A percentile compares a stretch with the other conserved stretches of the same genome.
These are phyloP conservation scores for Botrytis elliptica DNA, from an alignment of 2,329 filamentous ascomycete species.

Conservation along the genomic window DNA sequence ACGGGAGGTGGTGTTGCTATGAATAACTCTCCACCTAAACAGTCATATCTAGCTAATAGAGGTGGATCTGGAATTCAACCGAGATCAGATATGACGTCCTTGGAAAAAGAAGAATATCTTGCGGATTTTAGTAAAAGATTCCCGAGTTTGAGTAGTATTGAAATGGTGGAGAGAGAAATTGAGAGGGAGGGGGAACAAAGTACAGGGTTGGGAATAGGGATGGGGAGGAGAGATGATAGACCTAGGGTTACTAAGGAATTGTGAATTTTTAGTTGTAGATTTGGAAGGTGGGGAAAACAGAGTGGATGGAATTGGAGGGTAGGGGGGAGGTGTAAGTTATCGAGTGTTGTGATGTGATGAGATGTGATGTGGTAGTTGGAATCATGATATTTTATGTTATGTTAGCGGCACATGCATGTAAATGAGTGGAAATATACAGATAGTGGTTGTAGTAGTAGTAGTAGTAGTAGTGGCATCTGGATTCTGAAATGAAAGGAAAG, in stretches of 20 bases:
- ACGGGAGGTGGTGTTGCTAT: conserved; percentile 41
- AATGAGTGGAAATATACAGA: not conserved
- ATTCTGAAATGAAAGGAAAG: not conserved
- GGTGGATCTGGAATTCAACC: conserved; percentile 40
- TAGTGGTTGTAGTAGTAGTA: not conserved
- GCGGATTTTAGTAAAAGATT: conserved; percentile 78
- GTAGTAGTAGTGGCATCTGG: not conserved
- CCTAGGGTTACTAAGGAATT: conserved; percentile 15
- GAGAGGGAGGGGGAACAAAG: conserved; percentile 15
- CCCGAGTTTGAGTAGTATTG: conserved; percentile 79
- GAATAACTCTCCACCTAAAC: conserved; percentile 46
- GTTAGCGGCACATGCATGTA: not conserved
- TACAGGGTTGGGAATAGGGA: conserved; percentile 17
- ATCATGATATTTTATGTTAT: not conserved
- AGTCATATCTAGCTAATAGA: conserved; percentile 42
- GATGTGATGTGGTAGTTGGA: not conserved
- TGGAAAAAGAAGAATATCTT: conserved; percentile 65
- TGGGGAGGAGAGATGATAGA: conserved; percentile 18
- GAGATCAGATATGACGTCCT: conserved; percentile 53
- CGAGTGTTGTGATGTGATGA: not conserved
- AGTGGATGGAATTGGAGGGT: not conserved
- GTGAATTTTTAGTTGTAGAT: not conserved
- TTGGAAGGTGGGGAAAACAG: not conserved
- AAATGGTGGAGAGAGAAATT: conserved; percentile 50
- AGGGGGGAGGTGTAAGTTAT: not conserved